phyloP scores from a whole-genome alignment of 495 filamentous ascomycete genomes.

The Podospora comata region DNA sequence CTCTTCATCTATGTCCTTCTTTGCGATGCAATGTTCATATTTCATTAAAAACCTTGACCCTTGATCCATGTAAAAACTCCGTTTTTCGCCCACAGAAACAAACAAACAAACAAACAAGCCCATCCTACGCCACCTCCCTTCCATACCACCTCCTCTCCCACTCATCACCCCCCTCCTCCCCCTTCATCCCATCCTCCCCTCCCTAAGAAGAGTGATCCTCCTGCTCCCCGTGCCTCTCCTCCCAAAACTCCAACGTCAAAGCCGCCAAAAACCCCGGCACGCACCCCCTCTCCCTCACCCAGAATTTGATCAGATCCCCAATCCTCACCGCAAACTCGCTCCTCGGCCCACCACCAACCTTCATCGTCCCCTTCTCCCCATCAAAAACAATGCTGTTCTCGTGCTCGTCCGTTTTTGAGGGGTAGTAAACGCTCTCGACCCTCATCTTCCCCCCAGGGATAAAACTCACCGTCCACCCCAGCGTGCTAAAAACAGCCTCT shows the following conservation, averaged over 20 bases:
- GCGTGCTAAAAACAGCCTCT: slow-evolving; percentile 79
- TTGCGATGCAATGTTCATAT: not conserved
- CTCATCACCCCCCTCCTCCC: not conserved
- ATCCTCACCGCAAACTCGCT: slow-evolving; percentile 84
- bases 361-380: slow-evolving; percentile 95
- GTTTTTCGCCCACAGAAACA: no score
- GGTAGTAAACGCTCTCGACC: slow-evolving; percentile 75
- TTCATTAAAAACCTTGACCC: not conserved
- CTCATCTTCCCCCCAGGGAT: slow-evolving; percentile 88
- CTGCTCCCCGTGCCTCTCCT: slow-evolving; percentile 48
- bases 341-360: slow-evolving; percentile 84
- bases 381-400: slow-evolving; percentile 96
- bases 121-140: not conserved
- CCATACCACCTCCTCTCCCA: not conserved
- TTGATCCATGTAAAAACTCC: no score
- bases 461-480: slow-evolving; percentile 92
- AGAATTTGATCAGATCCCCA: slow-evolving; percentile 78
- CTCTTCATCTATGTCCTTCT: not conserved
- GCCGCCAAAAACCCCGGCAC: slow-evolving; percentile 92
- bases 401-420: slow-evolving; percentile 62
- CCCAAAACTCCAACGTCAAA: slow-evolving; percentile 86
- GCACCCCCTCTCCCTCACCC: slow-evolving; percentile 86
- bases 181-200: not conserved
- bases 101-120: not conserved
- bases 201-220: not conserved